phyloP scores from a whole-genome alignment of 78 protist genomes.

The Protostelium mycophagum region DNA sequence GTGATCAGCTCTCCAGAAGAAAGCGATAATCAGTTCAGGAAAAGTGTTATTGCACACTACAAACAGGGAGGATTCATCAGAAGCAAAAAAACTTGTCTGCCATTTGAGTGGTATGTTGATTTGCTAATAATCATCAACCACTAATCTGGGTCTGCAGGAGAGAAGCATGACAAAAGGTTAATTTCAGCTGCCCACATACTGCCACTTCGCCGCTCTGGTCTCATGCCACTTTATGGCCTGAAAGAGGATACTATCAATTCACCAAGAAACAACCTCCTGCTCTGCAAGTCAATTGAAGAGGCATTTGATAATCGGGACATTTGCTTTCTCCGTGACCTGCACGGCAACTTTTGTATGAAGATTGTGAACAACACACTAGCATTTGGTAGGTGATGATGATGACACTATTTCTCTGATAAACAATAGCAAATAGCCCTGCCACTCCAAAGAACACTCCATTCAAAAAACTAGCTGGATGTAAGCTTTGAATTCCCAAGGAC shows the following conservation, averaged over 20 bases:
- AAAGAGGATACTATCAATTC: neutral
- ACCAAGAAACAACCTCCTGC: neutral
- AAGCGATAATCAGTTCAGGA: neutral
- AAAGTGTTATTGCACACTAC: neutral
- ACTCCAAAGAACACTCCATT: neutral
- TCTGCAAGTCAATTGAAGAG: neutral
- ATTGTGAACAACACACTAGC: conserved; percentile 1
- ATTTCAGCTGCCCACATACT: conserved; percentile 1
- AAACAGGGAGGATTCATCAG: neutral
- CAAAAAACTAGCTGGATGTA: conserved; percentile 1
- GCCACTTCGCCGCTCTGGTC: neutral
- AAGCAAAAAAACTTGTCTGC: neutral
- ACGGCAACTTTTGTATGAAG: neutral
- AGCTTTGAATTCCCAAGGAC: neutral
- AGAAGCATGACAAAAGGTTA: neutral
- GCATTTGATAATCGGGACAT: conserved; percentile 1
- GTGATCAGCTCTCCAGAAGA: neutral
- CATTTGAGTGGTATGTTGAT: conserved; percentile 1
- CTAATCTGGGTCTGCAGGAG: neutral
- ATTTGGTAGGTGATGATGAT: conserved; percentile 1
- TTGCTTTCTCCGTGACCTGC: conserved; percentile 2
- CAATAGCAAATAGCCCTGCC: neutral
- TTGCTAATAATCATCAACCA: neutral
- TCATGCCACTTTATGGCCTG: conserved; percentile 1
- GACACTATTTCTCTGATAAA: neutral